Evolutionary conservation across 352 stramenopile genomes (phyloP).

Genomic region (Globisporangium cylindrosporum): DNA sequence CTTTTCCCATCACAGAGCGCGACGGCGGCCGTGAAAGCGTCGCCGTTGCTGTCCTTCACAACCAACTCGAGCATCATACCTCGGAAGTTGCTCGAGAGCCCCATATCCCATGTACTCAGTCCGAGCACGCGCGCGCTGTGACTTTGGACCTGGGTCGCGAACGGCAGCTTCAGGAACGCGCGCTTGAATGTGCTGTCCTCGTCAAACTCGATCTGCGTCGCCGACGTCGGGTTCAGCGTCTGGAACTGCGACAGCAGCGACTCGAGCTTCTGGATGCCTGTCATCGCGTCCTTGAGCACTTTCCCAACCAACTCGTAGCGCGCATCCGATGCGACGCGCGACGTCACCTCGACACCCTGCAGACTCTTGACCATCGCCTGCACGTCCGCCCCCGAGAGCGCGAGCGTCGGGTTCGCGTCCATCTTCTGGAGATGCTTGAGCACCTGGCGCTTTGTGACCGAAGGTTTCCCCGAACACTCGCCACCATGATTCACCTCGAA

Average conservation of each 20-base stretch:
- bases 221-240: conserved; percentile 31
- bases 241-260: conserved; percentile 44
- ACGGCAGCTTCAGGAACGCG: conserved; percentile 44
- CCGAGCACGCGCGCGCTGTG: conserved; percentile 31
- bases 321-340: conserved; percentile 39
- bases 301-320: conserved; percentile 25
- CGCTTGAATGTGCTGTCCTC: conserved; percentile 32
- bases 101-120: conserved; percentile 30
- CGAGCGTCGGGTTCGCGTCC: conserved; percentile 28
- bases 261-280: conserved; percentile 46
- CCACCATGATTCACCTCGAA: conserved; percentile 32
- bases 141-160: conserved; percentile 28
- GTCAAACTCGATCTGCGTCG: conserved; percentile 31
- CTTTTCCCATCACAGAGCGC: conserved; percentile 35
- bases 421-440: conserved; percentile 31
- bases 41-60: conserved; percentile 42
- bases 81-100: conserved; percentile 35
- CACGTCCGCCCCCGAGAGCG: conserved; percentile 32
- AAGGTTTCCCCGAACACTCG: conserved; percentile 32
- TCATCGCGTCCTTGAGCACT: conserved; percentile 30
- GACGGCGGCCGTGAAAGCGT: conserved; percentile 30
- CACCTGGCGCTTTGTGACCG: conserved; percentile 40
- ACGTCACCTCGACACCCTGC: conserved; percentile 35
- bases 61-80: conserved; percentile 34
- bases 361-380: conserved; percentile 35